Percentiles rank a stretch among this genome's conserved stretches.
phyloP scores from a whole-genome alignment of 371 early-diverging fungal species.

The Apophysomyces variabilis region DNA sequence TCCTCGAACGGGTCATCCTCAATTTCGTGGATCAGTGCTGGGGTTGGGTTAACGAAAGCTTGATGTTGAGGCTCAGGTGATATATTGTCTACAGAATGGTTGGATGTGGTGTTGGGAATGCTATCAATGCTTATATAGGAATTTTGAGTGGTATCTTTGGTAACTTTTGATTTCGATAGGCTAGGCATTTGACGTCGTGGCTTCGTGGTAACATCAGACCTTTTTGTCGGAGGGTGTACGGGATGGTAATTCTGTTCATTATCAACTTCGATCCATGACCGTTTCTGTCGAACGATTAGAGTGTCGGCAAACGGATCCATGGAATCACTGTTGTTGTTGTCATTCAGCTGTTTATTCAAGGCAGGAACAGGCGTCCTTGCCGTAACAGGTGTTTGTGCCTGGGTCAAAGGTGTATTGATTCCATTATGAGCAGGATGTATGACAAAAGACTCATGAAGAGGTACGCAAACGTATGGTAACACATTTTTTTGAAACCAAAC shows the following conservation, averaged over 20 bases:
- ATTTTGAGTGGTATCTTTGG: not conserved
- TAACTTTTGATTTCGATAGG: not conserved
- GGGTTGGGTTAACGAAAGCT: not conserved
- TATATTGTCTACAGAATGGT: not conserved
- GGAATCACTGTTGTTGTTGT: too few relatives aligned
- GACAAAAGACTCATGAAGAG: not conserved
- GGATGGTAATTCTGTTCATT: not conserved
- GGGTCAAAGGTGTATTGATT: not conserved
- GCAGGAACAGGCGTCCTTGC: not conserved
- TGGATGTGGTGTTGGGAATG: not conserved
- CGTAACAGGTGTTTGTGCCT: not conserved
- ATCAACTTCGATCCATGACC: not conserved
- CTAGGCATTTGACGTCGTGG: not conserved
- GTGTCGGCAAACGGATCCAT: too few relatives aligned
- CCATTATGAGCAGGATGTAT: not conserved
- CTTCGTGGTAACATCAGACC: not conserved
- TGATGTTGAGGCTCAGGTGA: not conserved
- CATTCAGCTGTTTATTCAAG: too few relatives aligned
- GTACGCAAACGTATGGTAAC: conserved; percentile 5
- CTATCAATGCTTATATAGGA: not conserved
- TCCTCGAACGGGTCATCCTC: not conserved
- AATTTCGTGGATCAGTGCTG: not conserved
- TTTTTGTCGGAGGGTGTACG: not conserved
- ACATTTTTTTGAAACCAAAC: conserved; percentile 5
- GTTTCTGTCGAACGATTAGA: not conserved